Conservation (phyloP, 192 early-diverging fungal species). For the Coemansia interrupta region DNA sequence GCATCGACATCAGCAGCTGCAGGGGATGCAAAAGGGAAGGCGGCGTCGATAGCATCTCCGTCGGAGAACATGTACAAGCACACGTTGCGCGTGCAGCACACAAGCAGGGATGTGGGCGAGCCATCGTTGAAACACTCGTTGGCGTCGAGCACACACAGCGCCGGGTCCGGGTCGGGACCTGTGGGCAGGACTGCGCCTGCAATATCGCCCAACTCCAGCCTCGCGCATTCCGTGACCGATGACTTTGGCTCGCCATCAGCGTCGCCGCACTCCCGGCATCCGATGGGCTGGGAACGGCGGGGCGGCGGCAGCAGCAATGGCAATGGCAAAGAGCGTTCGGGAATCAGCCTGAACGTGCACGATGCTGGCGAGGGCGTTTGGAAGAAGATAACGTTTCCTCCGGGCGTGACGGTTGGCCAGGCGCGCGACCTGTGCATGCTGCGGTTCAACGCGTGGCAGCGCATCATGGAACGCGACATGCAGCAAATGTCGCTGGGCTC, state of each 20-base stretch:
- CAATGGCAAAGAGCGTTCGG: background rate
- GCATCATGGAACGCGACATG: slow-evolving; percentile 24
- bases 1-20: no score
- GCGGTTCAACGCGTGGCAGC: slow-evolving; percentile 49
- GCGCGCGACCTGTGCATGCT: slow-evolving; percentile 53
- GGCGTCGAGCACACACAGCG: background rate
- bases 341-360: slow-evolving; percentile 29
- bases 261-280: background rate
- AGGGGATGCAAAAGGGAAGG: background rate
- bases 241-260: background rate
- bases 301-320: background rate
- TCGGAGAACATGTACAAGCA: slow-evolving; percentile 26
- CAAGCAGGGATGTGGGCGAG: background rate
- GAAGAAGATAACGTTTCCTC: slow-evolving; percentile 39
- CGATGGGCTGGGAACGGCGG: background rate
- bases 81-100: slow-evolving; percentile 10
- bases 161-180: background rate
- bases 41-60: background rate
- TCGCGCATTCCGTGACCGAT: background rate
- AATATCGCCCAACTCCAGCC: background rate
- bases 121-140: background rate
- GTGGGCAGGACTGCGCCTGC: background rate
- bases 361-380: slow-evolving; percentile 35
- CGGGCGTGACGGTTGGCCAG: slow-evolving; percentile 40
- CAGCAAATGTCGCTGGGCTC: background rate